phyloP scores from a whole-genome alignment of 257 asterid species.

The Fraxinus cuspidata region DNA sequence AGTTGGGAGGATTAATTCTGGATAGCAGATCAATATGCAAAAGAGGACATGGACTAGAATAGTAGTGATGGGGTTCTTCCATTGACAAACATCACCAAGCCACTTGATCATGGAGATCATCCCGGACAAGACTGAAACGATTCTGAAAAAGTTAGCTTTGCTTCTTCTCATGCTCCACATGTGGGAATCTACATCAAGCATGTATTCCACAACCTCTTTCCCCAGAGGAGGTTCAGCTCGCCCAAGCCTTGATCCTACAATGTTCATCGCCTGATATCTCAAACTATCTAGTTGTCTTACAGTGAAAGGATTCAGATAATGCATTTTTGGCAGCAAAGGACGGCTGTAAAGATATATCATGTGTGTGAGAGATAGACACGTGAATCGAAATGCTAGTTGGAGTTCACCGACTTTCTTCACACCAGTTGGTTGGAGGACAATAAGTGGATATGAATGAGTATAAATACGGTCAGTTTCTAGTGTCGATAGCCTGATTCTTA shows the following conservation, averaged over 20 bases:
- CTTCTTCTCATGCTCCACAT: constrained; percentile 34
- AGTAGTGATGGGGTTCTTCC: constrained; percentile 32
- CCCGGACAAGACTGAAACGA: constrained; percentile 26
- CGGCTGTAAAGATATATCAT: constrained; percentile 27
- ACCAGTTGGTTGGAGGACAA: constrained; percentile 28
- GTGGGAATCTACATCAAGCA: constrained; percentile 31
- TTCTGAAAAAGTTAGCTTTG: constrained; percentile 33
- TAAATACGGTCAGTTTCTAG: constrained; percentile 31
- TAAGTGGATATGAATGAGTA: constrained; percentile 30
- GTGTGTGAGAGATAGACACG: constrained; percentile 24
- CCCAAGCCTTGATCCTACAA: constrained; percentile 24
- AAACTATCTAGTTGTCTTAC: constrained; percentile 27
- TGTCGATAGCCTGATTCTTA: constrained; percentile 29
- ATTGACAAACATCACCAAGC: constrained; percentile 25
- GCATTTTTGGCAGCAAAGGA: constrained; percentile 32
- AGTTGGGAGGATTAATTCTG: constrained; percentile 31
- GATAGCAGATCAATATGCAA: constrained; percentile 27
- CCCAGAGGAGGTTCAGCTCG: constrained; percentile 33
- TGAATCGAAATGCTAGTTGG: constrained; percentile 28
- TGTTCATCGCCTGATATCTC: constrained; percentile 31
- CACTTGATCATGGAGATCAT: constrained; percentile 29
- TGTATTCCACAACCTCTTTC: constrained; percentile 30
- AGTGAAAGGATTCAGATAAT: constrained; percentile 27
- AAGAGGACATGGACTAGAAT: constrained; percentile 26
- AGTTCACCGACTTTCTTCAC: constrained; percentile 33